Evolutionary conservation across 106 monocot genomes (phyloP), one percentile per base, ranked within the genome.

Genomic region (Vanilla planifolia): DNA sequence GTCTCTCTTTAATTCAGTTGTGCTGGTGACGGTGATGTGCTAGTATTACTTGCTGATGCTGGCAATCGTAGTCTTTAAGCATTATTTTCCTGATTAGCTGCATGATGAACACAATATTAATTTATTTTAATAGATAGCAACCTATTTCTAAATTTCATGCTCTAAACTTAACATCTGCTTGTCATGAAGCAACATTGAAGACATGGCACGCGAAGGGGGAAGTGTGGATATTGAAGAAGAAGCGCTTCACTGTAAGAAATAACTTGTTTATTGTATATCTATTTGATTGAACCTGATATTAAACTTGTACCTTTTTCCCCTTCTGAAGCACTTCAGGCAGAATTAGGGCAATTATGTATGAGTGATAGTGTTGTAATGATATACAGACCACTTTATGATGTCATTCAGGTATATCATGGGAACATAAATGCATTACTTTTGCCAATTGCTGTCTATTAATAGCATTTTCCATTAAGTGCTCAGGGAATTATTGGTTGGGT

Each of bases 401-500:
- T 90, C 61, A 67, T 99, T 77, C 78, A 88, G 88, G 98, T 99
- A 85, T 16, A 17, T 39, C n/a, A 42, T 59, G 47, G 11, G n/a
- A 40, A 46, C 27, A 25, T 67, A 32, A 11, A 39, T 63, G 32
- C 58, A 22, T 48, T 21, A 19, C 8, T 41, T 50, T 51, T 50
- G 17, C 11, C 26, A 10, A 6, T 16, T 17, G n/a, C 14, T 34
- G 17, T 61, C 50, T 59, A 52, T 36, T 53, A 17, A 56, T 23
- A 33, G 6, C 32, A 33, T 8, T 3, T 62, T 24, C 28, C 33
- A 17, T 59, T 16, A 52, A 73, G 55, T 71, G 6, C 56, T 14
- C 81, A 98, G 98, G 98, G 85, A 27, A 75, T 99, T 35, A 75
- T 78, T n/a, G 67, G 85, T 64, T 99, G 98, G 98, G 85, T 99